Percentiles rank a stretch among this genome's conserved stretches.
Evolutionary conservation across 2,329 filamentous ascomycete species (phyloP).

Genomic region (Lachnellula occidentalis): DNA sequence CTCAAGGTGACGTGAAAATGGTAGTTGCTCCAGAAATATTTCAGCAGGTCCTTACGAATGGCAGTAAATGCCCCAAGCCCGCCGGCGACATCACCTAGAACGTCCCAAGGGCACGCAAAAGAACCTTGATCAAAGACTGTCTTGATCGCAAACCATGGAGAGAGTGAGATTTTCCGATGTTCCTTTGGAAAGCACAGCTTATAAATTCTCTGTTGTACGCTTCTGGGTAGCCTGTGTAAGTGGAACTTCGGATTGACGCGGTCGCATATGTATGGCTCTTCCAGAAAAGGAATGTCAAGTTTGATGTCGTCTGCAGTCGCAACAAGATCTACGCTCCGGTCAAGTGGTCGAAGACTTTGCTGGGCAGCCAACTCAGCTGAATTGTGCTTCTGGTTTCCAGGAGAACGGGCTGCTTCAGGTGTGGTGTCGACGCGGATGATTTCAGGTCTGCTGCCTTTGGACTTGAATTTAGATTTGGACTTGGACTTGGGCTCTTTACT

Average conservation of each 20-base stretch:
- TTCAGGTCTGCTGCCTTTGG: no score
- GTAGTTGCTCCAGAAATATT: conserved; percentile 30
- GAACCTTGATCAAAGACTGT: conserved; percentile 20
- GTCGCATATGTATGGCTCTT: not conserved
- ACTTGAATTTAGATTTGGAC: no score
- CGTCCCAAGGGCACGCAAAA: conserved; percentile 23
- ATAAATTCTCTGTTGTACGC: conserved; percentile 25
- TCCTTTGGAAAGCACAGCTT: conserved; percentile 21
- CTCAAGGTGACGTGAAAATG: conserved; percentile 29
- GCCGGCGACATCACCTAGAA: conserved; percentile 22
- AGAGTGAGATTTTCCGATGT: conserved; percentile 22
- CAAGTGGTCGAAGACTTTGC: conserved; percentile 3
- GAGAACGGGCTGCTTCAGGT: not conserved
- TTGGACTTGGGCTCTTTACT: no score
- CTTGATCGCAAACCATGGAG: conserved; percentile 21
- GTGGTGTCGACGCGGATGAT: not conserved
- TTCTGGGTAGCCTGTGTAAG: conserved; percentile 7
- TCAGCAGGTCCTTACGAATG: conserved; percentile 27
- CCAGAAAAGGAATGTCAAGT: not conserved
- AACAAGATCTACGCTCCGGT: conserved; percentile 13
- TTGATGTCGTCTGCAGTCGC: not conserved
- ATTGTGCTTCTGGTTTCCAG: not conserved
- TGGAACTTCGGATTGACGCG: not conserved
- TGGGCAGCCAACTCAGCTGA: not conserved
- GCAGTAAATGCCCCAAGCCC: conserved; percentile 15